A percentile compares a stretch with the other conserved stretches of the same genome.
These are phyloP conservation scores for Leptomonas pyrrhocoris DNA, from an alignment of 208 protist genomes.

Conservation along the genomic window DNA sequence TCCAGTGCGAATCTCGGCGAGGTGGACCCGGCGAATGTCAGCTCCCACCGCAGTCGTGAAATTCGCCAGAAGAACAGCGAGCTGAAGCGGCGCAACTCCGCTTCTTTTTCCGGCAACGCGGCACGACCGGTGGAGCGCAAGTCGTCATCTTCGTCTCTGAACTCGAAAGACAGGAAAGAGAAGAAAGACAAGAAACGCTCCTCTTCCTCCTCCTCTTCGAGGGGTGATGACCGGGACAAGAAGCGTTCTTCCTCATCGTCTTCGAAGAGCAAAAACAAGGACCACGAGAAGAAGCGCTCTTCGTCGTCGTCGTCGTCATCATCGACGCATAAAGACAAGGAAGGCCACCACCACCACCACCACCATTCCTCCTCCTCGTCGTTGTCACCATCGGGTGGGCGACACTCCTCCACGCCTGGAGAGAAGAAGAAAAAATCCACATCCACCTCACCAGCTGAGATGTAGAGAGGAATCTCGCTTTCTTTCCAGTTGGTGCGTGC, in stretches of 20 bases:
- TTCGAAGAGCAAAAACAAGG: neutral
- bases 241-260: conserved; percentile 6
- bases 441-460: too few relatives aligned
- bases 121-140: neutral
- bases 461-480: too few relatives aligned
- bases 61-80: conserved; percentile 44
- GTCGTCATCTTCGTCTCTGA: neutral
- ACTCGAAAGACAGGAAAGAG: neutral
- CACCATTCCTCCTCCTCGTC: conserved; percentile 2
- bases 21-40: neutral
- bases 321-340: conserved; percentile 10
- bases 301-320: conserved; percentile 9
- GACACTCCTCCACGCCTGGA: neutral
- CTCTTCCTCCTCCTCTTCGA: conserved; percentile 17
- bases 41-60: conserved; percentile 30
- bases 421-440: neutral
- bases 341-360: neutral
- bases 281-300: conserved; percentile 12
- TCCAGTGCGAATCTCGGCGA: neutral
- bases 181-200: conserved; percentile 1
- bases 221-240: conserved; percentile 8
- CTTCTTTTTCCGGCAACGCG: neutral
- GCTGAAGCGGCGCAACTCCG: conserved; percentile 34
- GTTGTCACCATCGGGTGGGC: too few relatives aligned
- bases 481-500: too few relatives aligned